phyloP scores from a whole-genome alignment of 2,329 filamentous ascomycete species.

The Pseudogymnoascus sp. region DNA sequence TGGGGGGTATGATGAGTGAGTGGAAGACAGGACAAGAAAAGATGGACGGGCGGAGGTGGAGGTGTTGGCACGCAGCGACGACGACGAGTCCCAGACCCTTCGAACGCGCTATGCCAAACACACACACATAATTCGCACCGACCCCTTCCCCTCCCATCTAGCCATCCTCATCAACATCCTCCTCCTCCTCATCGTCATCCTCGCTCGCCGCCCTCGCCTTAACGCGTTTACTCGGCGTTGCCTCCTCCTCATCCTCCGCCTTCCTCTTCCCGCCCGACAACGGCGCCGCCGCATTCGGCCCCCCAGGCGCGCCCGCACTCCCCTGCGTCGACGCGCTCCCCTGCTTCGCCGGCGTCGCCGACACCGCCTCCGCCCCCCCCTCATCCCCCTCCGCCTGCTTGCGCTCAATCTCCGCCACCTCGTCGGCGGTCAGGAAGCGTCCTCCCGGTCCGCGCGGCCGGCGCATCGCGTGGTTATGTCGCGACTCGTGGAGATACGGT shows the following conservation, averaged over 20 bases:
- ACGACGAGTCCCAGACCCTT: neutral
- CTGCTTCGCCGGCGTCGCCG: constrained; percentile 22
- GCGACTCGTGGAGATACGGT: constrained; percentile 92
- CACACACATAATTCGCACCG: neutral
- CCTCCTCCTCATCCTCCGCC: neutral
- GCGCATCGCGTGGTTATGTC: constrained; percentile 97
- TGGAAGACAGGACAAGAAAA: neutral
- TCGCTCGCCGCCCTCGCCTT: neutral
- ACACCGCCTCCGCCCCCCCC: constrained; percentile 30
- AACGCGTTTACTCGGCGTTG: neutral
- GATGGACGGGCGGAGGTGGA: neutral
- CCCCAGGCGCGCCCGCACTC: neutral
- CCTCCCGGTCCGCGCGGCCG: constrained; percentile 88
- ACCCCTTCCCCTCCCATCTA: neutral
- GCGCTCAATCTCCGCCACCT: constrained; percentile 82
- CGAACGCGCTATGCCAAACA: neutral
- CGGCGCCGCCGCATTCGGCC: neutral
- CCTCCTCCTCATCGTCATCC: neutral
- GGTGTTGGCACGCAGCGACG: neutral
- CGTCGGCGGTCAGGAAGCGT: constrained; percentile 90
- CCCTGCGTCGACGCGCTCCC: constrained; percentile 12
- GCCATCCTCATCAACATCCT: neutral
- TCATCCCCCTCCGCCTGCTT: constrained; percentile 36
- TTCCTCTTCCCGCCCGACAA: neutral
- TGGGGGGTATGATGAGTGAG: neutral